Conservation (phyloP, 805 yeast species). For the Sugiyamaella valdiviana region DNA sequence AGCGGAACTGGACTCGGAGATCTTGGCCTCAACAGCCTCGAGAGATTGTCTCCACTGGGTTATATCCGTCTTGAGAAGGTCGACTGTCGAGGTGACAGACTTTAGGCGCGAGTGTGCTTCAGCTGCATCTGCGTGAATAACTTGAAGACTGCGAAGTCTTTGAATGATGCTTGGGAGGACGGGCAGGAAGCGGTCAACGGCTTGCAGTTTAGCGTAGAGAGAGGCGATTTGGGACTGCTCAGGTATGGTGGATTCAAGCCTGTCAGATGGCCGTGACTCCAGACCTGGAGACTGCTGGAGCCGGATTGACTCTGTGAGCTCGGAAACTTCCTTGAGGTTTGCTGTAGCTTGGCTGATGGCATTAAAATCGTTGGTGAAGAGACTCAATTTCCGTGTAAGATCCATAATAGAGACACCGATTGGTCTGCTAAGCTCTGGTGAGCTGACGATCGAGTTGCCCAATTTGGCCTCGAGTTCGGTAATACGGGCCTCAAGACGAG, state of each 20-base stretch:
- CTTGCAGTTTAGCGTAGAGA: slow-evolving; percentile 11
- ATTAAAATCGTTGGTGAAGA: slow-evolving; percentile 13
- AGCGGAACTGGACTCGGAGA: background rate
- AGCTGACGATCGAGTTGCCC: slow-evolving; percentile 4
- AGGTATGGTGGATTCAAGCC: background rate
- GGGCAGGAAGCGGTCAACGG: slow-evolving; percentile 6
- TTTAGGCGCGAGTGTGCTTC: slow-evolving; percentile 4
- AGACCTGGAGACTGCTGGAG: slow-evolving; percentile 1
- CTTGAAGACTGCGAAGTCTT: slow-evolving; percentile 15
- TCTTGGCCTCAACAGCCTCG: slow-evolving; percentile 8
- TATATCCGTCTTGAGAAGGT: slow-evolving; percentile 5
- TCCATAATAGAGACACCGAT: slow-evolving; percentile 8
- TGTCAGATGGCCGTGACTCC: background rate
- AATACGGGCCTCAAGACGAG: slow-evolving; percentile 24
- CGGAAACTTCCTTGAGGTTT: slow-evolving; percentile 12
- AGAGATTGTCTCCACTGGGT: slow-evolving; percentile 13
- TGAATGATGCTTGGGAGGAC: slow-evolving; percentile 12
- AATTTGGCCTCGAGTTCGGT: slow-evolving; percentile 24
- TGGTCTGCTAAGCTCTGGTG: slow-evolving; percentile 4
- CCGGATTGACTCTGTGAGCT: background rate
- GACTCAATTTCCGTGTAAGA: slow-evolving; percentile 8
- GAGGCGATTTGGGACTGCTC: slow-evolving; percentile 8
- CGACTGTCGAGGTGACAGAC: slow-evolving; percentile 12
- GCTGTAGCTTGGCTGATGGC: slow-evolving; percentile 7
- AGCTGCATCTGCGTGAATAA: slow-evolving; percentile 19